A percentile compares a stretch with the other conserved stretches of the same genome.
These are phyloP conservation scores for Verbascum thapsus DNA, from an alignment of 257 asterid species.

Conservation along the genomic window DNA sequence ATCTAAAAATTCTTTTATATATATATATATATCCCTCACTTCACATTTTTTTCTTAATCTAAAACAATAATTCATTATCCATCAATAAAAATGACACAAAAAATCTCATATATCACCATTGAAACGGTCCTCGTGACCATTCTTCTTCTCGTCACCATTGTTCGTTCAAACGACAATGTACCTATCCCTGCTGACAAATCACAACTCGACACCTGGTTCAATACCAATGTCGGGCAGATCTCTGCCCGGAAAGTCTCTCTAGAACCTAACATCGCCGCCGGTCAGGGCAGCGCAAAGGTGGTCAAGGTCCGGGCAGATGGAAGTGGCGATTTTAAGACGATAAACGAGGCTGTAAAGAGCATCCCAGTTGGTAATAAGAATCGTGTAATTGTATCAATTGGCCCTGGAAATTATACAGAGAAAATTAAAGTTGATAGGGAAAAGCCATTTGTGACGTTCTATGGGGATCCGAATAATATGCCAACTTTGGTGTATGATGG, in stretches of 20 bases:
- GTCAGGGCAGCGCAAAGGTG: slow-evolving; percentile 36
- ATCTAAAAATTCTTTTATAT: background rate
- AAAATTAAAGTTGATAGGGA: slow-evolving; percentile 41
- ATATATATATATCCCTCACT: background rate
- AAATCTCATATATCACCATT: slow-evolving; percentile 2
- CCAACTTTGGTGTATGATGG: slow-evolving; percentile 48
- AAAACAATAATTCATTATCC: background rate
- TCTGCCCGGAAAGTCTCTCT: slow-evolving; percentile 21
- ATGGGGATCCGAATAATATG: slow-evolving; percentile 53
- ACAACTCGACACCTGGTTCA: slow-evolving; percentile 52
- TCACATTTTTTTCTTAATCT: background rate
- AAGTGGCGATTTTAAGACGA: slow-evolving; percentile 62
- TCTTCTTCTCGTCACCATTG: slow-evolving; percentile 32
- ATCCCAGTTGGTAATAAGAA: slow-evolving; percentile 50
- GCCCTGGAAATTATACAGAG: slow-evolving; percentile 71
- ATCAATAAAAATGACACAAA: background rate
- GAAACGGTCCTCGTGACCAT: slow-evolving; percentile 22
- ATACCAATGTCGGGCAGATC: slow-evolving; percentile 25
- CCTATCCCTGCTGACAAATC: slow-evolving; percentile 46
- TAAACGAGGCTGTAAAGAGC: slow-evolving; percentile 56
- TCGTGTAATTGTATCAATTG: slow-evolving; percentile 56
- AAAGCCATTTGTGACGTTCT: slow-evolving; percentile 57
- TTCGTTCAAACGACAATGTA: slow-evolving; percentile 17
- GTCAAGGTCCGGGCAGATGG: slow-evolving; percentile 50
- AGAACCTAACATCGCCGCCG: slow-evolving; percentile 37